phyloP scores from a whole-genome alignment of 805 yeast species.

The Clavispora carvajalis region DNA sequence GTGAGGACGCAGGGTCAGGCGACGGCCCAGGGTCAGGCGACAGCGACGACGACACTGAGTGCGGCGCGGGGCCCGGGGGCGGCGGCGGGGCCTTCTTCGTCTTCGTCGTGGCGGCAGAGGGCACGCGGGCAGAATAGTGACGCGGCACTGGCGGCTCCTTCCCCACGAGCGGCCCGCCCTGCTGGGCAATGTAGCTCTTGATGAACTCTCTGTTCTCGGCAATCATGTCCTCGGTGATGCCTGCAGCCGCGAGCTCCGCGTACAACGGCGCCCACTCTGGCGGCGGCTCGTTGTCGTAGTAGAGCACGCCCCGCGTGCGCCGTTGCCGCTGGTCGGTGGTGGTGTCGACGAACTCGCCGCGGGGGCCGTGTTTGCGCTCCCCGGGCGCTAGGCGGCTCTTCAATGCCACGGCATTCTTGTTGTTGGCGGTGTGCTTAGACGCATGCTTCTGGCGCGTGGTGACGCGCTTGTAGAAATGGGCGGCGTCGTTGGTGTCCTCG shows the following conservation, averaged over 20 bases:
- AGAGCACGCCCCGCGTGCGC: conserved; percentile 53
- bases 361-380: conserved; percentile 44
- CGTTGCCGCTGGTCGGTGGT: conserved; percentile 51
- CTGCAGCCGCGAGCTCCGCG: conserved; percentile 66
- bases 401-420: conserved; percentile 83
- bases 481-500: conserved; percentile 84
- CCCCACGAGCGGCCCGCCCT: conserved; percentile 78
- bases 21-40: conserved; percentile 6
- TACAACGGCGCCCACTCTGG: conserved; percentile 79
- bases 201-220: conserved; percentile 81
- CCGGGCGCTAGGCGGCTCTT: conserved; percentile 39
- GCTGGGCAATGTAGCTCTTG: conserved; percentile 67
- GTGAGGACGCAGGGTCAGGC: conserved; percentile 3
- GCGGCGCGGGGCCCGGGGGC: too few species aligned
- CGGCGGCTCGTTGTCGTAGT: conserved; percentile 77
- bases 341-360: conserved; percentile 54
- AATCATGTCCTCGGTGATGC: conserved; percentile 83
- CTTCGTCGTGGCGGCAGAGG: conserved; percentile 4
- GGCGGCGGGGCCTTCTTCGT: conserved; percentile 15
- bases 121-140: not conserved
- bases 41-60: conserved; percentile 7
- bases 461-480: conserved; percentile 78
- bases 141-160: conserved; percentile 82
- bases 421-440: conserved; percentile 76
- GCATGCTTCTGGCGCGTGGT: conserved; percentile 73